phyloP scores from a whole-genome alignment of 2,329 filamentous ascomycete species.

The Curvularia sp. region DNA sequence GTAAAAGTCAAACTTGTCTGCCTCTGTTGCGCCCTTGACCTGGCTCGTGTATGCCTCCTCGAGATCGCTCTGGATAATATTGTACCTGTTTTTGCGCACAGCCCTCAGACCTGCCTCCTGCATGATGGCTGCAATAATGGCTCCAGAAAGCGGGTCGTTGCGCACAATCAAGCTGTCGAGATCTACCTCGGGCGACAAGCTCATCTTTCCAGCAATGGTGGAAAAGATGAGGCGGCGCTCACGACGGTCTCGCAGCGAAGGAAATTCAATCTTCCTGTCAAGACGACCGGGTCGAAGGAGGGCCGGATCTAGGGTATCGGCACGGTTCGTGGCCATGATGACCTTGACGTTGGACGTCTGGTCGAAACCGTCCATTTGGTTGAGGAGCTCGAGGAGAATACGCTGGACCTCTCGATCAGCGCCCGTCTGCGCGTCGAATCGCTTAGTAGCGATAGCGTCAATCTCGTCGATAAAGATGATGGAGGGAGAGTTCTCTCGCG shows the following conservation, averaged over 20 bases:
- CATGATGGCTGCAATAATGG: conserved; percentile 98
- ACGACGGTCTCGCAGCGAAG: conserved; percentile 88
- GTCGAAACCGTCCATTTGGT: conserved; percentile 99
- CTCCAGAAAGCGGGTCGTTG: conserved; percentile 93
- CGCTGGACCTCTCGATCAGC: conserved; percentile 98
- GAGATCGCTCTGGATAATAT: conserved; percentile 96
- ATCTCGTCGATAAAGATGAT: conserved; percentile 77
- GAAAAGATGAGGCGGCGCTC: conserved; percentile 96
- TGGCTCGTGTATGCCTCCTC: conserved; percentile 98
- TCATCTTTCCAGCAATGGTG: conserved; percentile 98
- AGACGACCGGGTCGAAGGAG: conserved; percentile 92
- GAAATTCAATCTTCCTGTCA: conserved; percentile 98
- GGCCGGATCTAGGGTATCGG: conserved; percentile 94
- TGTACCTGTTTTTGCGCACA: conserved; percentile 97
- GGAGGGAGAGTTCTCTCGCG: conserved; percentile 93
- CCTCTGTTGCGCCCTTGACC: conserved; percentile 82
- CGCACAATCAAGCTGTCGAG: conserved; percentile 94
- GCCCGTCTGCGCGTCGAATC: conserved; percentile 97
- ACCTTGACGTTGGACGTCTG: conserved; percentile 99
- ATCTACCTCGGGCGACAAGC: conserved; percentile 93
- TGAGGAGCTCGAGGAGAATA: conserved; percentile 94
- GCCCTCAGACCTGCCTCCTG: conserved; percentile 95
- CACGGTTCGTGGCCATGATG: conserved; percentile 99
- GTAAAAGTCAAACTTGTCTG: conserved; percentile 77
- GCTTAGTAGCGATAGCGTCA: conserved; percentile 45